These are phyloP conservation scores for Elymus sibiricus DNA, from an alignment of 176 grass and related monocot genomes.

Conservation along the genomic window DNA sequence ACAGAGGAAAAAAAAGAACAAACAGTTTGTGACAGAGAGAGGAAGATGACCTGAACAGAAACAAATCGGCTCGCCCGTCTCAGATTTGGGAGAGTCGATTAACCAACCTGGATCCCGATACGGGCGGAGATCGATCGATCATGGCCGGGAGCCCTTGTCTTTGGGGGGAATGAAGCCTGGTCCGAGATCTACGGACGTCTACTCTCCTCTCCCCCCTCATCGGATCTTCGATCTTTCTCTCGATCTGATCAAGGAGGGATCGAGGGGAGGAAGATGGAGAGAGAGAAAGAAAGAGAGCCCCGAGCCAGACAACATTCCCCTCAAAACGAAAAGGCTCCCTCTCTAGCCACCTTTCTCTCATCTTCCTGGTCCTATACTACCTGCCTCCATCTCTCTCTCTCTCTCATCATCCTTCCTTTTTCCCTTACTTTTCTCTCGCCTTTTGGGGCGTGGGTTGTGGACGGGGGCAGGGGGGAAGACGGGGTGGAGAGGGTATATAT, in stretches of 20 bases:
- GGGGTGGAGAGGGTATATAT: constrained; percentile 11
- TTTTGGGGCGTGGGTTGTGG: constrained; percentile 15
- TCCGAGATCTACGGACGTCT: constrained; percentile 62
- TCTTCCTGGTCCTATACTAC: constrained; percentile 20
- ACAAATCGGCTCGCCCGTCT: background rate
- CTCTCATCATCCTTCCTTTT: background rate
- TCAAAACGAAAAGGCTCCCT: constrained; percentile 54
- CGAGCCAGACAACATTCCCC: constrained; percentile 80
- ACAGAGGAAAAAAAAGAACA: background rate
- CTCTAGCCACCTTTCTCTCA: constrained; percentile 5
- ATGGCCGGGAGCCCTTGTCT: constrained; percentile 47
- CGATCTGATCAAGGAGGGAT: background rate
- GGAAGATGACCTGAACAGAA: background rate
- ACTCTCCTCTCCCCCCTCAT: background rate
- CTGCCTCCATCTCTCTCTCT: background rate
- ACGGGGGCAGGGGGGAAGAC: background rate
- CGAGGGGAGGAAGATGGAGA: background rate
- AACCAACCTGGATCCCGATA: background rate
- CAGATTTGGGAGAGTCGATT: constrained; percentile 1
- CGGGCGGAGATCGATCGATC: background rate
- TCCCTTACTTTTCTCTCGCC: background rate
- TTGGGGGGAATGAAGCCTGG: constrained; percentile 96
- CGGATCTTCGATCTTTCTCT: background rate
- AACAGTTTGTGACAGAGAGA: no score
- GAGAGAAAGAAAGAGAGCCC: constrained; percentile 27